Evolutionary conservation across 2,329 filamentous ascomycete genomes (phyloP), one percentile per base, ranked within the genome.

Genomic region (Colletotrichum lentis): DNA sequence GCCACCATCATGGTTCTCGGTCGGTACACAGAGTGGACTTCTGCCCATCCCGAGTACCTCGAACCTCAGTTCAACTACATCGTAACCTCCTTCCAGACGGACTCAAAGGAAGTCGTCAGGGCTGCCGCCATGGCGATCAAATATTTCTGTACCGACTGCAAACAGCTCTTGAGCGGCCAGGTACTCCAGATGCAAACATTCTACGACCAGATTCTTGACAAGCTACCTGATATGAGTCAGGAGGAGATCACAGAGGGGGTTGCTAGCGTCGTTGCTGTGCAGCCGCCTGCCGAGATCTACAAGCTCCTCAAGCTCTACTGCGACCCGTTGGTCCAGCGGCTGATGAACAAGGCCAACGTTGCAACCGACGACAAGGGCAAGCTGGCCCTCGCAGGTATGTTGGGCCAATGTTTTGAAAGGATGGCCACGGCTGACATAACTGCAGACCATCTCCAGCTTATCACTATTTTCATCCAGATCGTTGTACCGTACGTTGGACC

Each of bases 1-100:
- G 95, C 97, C 70, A 95, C 95, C 6, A 97, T 98, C 75, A 97
- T 99, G 94, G 94, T 96, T 3, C 86, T 99, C 24, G 96, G 94
- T 44, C 88, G 96, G 70, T 99, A 99, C 77, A 99, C 96, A 0
- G 95, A 98, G 78, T 99, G 96, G 96, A 99, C 96, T 0, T 89
- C 96, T 5, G 90, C 93, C 55, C 96, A 99, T 75, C 93, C 95
- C 0, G 93, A 97, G 67, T 97, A 95, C 53, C 84, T 99, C 10
- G 92, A 97, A 78, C 86, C 92, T 10, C 96, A 99, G 79, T 92
- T 99, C 76, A 94, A 93, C 74, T 99, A 97, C 80, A 97, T 99
- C 74, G 94, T 97, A 72, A 91, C 90, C 5, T 96, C 94, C 0
- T 99, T 99, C 80, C 87, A 93, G 72, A 92, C 95, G 66, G 88